Conservation (phyloP, 345 rosid species). For the Viola odorata region DNA sequence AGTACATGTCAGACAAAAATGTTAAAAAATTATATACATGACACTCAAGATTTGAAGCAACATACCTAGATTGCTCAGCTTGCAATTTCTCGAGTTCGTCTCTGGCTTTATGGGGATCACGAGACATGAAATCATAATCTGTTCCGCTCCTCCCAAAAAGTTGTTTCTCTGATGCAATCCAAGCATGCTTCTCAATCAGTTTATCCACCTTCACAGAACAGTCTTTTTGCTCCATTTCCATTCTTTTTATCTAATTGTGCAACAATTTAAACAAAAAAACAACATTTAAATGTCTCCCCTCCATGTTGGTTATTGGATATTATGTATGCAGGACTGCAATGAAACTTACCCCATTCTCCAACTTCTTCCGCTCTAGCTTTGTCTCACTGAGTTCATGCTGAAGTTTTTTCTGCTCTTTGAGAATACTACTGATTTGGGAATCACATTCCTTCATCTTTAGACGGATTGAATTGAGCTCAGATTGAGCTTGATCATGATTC, state of each 20-base stretch:
- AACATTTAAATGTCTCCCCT: conserved; percentile 1
- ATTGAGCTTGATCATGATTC: conserved; percentile 52
- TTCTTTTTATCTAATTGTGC: conserved; percentile 51
- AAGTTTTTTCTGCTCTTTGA: conserved; percentile 65
- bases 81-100: conserved; percentile 81
- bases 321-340: not conserved
- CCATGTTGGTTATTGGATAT: not conserved
- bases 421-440: conserved; percentile 63
- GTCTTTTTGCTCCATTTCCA: conserved; percentile 89
- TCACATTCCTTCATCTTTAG: conserved; percentile 89
- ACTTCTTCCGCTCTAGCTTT: conserved; percentile 81
- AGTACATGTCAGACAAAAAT: not conserved
- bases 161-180: conserved; percentile 91
- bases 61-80: conserved; percentile 81
- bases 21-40: not conserved
- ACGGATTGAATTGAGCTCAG: conserved; percentile 62
- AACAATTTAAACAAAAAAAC: not conserved
- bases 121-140: conserved; percentile 80
- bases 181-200: conserved; percentile 86
- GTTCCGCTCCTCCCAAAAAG: conserved; percentile 93
- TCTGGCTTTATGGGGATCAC: conserved; percentile 68
- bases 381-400: conserved; percentile 63
- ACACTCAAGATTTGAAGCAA: conserved; percentile 9
- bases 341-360: conserved; percentile 88
- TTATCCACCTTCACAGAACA: conserved; percentile 76